phyloP scores from a whole-genome alignment of 257 asterid genomes.

The Capsicum chinense region DNA sequence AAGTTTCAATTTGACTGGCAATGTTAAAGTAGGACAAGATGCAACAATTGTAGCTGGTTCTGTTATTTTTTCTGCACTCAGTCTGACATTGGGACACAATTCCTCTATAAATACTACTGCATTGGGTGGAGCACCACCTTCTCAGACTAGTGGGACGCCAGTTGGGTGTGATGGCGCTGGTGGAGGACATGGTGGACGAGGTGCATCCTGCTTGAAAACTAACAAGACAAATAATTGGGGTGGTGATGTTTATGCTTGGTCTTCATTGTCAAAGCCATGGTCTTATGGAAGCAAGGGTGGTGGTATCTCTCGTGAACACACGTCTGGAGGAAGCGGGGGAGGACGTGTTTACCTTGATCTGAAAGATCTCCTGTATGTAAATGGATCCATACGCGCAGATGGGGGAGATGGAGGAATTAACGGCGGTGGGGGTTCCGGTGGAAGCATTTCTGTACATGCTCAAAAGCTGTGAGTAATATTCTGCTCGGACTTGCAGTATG shows the following conservation, averaged over 20 bases:
- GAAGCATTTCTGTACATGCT: conserved; percentile 70
- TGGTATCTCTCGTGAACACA: conserved; percentile 67
- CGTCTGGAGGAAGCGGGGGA: conserved; percentile 90
- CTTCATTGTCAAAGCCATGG: conserved; percentile 76
- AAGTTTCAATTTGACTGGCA: conserved; percentile 83
- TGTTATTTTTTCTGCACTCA: conserved; percentile 58
- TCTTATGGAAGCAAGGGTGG: conserved; percentile 94
- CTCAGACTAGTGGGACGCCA: conserved; percentile 97
- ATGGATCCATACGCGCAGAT: conserved; percentile 88
- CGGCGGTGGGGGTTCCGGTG: conserved; percentile 99
- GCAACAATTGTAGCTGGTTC: conserved; percentile 82
- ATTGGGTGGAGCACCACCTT: conserved; percentile 84
- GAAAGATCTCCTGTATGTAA: conserved; percentile 60
- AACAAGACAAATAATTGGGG: conserved; percentile 78
- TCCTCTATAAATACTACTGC: conserved; percentile 78
- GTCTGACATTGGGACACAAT: conserved; percentile 65
- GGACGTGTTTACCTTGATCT: conserved; percentile 76
- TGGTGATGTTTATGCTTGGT: conserved; percentile 95
- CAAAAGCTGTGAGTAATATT: conserved; percentile 81
- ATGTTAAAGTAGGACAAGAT: conserved; percentile 70
- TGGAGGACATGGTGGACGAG: conserved; percentile 99
- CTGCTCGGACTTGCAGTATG: conserved; percentile 37
- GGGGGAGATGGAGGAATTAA: conserved; percentile 93
- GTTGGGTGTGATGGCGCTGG: conserved; percentile 92
- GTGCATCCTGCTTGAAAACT: conserved; percentile 91